phyloP scores from a whole-genome alignment of 495 filamentous ascomycete genomes.

The Corynascus novoguineensis region DNA sequence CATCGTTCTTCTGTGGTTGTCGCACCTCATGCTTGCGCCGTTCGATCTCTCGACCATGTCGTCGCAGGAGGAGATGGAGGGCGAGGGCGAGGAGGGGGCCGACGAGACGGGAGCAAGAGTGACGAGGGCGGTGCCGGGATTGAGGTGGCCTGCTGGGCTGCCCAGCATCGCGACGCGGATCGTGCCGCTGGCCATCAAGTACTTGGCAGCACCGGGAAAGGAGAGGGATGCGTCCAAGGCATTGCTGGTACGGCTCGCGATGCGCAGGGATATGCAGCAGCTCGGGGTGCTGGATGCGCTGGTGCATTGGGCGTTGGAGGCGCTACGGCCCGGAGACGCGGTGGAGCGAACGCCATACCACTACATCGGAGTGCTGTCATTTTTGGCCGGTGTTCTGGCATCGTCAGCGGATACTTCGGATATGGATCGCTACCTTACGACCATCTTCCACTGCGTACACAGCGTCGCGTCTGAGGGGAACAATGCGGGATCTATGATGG shows the following conservation, averaged over 20 bases:
- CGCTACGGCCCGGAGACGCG: constrained; percentile 39
- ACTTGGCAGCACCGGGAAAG: constrained; percentile 71
- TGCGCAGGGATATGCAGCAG: constrained; percentile 81
- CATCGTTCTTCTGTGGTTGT: constrained; percentile 84
- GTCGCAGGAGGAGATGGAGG: constrained; percentile 43
- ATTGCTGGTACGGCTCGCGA: constrained; percentile 73
- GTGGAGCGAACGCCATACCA: constrained; percentile 38
- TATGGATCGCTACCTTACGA: constrained; percentile 43
- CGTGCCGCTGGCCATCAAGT: constrained; percentile 61
- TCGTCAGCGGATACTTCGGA: constrained; percentile 45
- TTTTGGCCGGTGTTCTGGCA: constrained; percentile 65
- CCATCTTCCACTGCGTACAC: constrained; percentile 48
- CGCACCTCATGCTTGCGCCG: constrained; percentile 84
- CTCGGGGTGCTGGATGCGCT: constrained; percentile 61
- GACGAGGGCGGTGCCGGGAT: constrained; percentile 30
- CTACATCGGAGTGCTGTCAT: constrained; percentile 69
- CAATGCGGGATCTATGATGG: constrained; percentile 42
- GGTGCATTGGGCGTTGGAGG: constrained; percentile 60
- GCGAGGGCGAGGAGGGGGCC: constrained; percentile 32
- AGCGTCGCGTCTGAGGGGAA: constrained; percentile 32
- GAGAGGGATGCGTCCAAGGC: constrained; percentile 79
- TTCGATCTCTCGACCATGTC: constrained; percentile 89
- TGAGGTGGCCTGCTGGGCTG: constrained; percentile 48
- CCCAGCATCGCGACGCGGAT: constrained; percentile 68
- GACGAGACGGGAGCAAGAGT: constrained; percentile 37